Conservation (phyloP, 805 yeast genomes). For the Allodekkera sacchari region DNA sequence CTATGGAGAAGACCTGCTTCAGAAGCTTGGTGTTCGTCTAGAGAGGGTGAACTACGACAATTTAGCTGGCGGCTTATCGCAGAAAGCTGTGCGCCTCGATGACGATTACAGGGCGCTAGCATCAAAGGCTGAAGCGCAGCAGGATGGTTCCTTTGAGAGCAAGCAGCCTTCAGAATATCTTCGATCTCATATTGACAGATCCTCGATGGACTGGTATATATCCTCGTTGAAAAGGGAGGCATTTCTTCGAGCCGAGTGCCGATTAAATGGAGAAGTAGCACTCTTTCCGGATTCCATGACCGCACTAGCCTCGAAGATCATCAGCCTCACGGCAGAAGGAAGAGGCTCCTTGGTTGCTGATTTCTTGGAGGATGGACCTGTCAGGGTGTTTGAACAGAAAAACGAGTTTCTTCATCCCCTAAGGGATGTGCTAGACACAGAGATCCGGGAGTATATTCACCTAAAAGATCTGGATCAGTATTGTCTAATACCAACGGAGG, state of each 20-base stretch:
- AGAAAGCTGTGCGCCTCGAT: too few relatives aligned
- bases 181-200: too few relatives aligned
- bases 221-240: too few relatives aligned
- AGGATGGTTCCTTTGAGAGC: too few relatives aligned
- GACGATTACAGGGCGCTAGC: not conserved
- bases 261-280: too few relatives aligned
- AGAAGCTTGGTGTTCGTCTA: conserved; percentile 27
- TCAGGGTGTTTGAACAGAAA: conserved; percentile 8
- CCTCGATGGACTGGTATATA: too few relatives aligned
- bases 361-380: conserved; percentile 37
- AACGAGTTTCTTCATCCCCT: conserved; percentile 58
- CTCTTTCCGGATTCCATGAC: conserved; percentile 78
- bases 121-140: not conserved
- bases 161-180: too few relatives aligned
- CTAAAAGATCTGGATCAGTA: conserved; percentile 32
- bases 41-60: conserved; percentile 29
- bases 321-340: conserved; percentile 77
- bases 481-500: conserved; percentile 14
- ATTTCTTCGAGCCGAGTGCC: conserved; percentile 40
- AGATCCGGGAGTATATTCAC: conserved; percentile 48
- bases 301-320: conserved; percentile 67
- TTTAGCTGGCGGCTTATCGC: too few relatives aligned
- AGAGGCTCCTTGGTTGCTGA: conserved; percentile 64
- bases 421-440: conserved; percentile 65
- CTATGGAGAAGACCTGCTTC: conserved; percentile 5